phyloP scores from a whole-genome alignment of 2,329 filamentous ascomycete species.

The Lojkania enalia region DNA sequence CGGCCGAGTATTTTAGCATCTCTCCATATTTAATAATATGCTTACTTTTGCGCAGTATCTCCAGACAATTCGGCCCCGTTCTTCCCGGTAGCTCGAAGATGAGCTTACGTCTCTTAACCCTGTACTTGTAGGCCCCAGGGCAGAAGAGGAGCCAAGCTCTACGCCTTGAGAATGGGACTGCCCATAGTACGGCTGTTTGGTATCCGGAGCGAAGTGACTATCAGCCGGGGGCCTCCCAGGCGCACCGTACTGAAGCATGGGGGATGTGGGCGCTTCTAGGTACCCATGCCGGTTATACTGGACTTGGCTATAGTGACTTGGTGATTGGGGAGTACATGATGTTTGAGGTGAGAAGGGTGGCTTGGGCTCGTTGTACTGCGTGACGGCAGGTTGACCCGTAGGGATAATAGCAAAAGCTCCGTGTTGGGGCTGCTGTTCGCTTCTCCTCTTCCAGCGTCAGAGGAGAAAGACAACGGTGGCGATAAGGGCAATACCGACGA shows the following conservation, averaged over 20 bases:
- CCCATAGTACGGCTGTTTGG: not conserved
- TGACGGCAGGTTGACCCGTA: constrained; percentile 1
- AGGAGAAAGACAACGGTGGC: constrained; percentile 27
- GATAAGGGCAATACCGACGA: constrained; percentile 30
- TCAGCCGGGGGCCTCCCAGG: constrained; percentile 14
- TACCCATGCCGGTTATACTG: constrained; percentile 4
- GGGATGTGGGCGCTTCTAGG: constrained; percentile 14
- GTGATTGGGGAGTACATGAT: not conserved
- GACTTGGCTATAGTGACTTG: constrained; percentile 15
- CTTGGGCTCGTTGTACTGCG: constrained; percentile 9
- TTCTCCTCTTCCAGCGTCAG: constrained; percentile 28
- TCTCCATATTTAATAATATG: too few species aligned
- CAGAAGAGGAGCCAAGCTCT: too few species aligned
- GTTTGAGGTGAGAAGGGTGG: constrained; percentile 2
- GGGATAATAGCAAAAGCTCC: constrained; percentile 15
- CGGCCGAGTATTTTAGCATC: too few species aligned
- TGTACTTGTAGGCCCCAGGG: too few species aligned
- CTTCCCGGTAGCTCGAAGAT: too few species aligned
- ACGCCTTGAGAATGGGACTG: not conserved
- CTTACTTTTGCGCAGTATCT: too few species aligned
- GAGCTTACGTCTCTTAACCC: too few species aligned
- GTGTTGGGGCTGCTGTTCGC: constrained; percentile 6
- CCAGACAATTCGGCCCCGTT: too few species aligned
- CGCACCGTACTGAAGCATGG: constrained; percentile 19
- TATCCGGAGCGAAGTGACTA: constrained; percentile 2